phyloP scores from a whole-genome alignment of 129 eudicot species.

The Lonicera japonica region DNA sequence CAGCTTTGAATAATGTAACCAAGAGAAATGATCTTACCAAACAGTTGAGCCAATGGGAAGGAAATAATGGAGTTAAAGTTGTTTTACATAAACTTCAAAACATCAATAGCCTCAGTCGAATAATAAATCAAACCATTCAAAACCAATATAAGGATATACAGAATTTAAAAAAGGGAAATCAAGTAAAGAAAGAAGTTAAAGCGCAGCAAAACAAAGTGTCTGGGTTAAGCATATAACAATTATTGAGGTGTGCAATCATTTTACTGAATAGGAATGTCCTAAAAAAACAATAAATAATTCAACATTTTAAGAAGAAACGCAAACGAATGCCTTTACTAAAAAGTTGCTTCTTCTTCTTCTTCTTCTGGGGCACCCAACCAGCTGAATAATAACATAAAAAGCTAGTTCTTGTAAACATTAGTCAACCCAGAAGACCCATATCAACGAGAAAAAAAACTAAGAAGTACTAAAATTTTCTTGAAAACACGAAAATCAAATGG shows the following conservation, averaged over 20 bases:
- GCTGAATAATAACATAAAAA: constrained; percentile 15
- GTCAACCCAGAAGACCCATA: constrained; percentile 8
- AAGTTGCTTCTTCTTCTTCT: too few species aligned
- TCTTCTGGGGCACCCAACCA: constrained; percentile 12
- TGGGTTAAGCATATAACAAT: not conserved
- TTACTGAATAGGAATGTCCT: not conserved
- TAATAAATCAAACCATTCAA: not conserved
- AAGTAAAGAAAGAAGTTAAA: too few species aligned
- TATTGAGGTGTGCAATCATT: not conserved
- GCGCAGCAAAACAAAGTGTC: too few species aligned
- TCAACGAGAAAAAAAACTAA: too few species aligned
- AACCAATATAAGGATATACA: too few species aligned
- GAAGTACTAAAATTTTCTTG: not conserved
- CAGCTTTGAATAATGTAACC: not conserved
- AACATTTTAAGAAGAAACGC: too few species aligned
- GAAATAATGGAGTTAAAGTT: not conserved
- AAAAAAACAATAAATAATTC: too few species aligned
- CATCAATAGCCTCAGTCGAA: not conserved
- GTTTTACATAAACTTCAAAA: not conserved
- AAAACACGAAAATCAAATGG: constrained; percentile 8
- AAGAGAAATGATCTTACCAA: not conserved
- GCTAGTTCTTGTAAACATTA: not conserved
- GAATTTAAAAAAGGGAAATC: too few species aligned
- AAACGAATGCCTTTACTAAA: too few species aligned
- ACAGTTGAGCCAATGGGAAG: not conserved